These are phyloP conservation scores for Kazachstania psychrophila DNA, from an alignment of 805 yeast species.

Conservation along the genomic window DNA sequence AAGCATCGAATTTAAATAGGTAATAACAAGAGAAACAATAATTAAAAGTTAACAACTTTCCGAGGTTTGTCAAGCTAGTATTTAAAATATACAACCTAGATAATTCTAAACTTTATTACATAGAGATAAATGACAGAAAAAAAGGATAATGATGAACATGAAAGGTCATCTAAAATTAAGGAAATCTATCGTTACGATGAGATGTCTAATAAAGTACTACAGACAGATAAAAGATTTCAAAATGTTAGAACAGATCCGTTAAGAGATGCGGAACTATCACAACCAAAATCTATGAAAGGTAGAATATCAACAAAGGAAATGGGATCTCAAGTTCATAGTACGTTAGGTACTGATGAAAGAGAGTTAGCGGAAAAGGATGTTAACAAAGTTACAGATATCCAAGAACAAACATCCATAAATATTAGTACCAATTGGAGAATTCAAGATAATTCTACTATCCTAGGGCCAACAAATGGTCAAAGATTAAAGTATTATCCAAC, in stretches of 20 bases:
- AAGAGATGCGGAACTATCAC: constrained; percentile 43
- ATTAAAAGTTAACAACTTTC: too few relatives aligned
- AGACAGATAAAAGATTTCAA: constrained; percentile 45
- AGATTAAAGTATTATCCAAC: constrained; percentile 55
- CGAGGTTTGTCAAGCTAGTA: too few relatives aligned
- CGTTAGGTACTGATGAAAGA: constrained; percentile 8
- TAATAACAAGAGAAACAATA: too few relatives aligned
- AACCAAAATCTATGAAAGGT: constrained; percentile 68
- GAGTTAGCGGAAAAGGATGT: constrained; percentile 14
- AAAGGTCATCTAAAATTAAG: constrained; percentile 16
- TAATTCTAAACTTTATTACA: too few relatives aligned
- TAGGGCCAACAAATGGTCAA: constrained; percentile 36
- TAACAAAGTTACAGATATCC: constrained; percentile 11
- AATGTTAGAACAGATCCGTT: constrained; percentile 33
- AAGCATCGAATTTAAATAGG: too few relatives aligned
- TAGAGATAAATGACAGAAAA: constrained; percentile 14
- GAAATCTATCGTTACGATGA: constrained; percentile 51
- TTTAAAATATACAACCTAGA: too few relatives aligned
- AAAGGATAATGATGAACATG: constrained; percentile 9
- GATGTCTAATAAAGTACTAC: constrained; percentile 69
- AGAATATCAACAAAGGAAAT: constrained; percentile 57
- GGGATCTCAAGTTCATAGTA: constrained; percentile 38
- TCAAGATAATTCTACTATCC: constrained; percentile 18
- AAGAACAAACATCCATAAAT: constrained; percentile 3
- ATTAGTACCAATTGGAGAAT: constrained; percentile 1